Evolutionary conservation across 805 yeast species (phyloP).

Genomic region (Priceomyces fermenticarens): DNA sequence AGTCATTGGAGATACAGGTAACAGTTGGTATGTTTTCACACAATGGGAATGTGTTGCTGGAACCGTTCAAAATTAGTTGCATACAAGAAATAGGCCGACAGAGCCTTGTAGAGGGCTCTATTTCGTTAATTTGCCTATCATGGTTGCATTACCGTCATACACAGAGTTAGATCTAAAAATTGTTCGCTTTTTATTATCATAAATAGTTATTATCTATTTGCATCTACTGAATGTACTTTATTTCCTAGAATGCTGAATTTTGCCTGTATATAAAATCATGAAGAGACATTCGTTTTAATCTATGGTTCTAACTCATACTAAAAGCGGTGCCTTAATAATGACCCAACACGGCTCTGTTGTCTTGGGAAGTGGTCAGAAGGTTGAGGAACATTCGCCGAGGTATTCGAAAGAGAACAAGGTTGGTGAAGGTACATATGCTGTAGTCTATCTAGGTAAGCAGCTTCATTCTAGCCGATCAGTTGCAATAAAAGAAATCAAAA

Average conservation of each 20-base stretch:
- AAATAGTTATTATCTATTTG: neutral
- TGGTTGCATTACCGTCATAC: neutral
- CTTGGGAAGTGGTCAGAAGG: neutral
- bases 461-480: slow-evolving; percentile 52
- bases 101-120: neutral
- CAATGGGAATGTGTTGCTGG: slow-evolving; percentile 72
- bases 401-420: slow-evolving; percentile 72
- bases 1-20: slow-evolving; percentile 71
- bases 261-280: too few relatives aligned
- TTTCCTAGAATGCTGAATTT: neutral
- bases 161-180: neutral
- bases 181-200: neutral
- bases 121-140: neutral
- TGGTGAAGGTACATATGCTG: slow-evolving; percentile 99
- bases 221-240: neutral
- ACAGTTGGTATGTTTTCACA: slow-evolving; percentile 84
- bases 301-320: too few relatives aligned
- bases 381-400: slow-evolving; percentile 10
- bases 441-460: slow-evolving; percentile 82
- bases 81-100: neutral
- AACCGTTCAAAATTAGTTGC: slow-evolving; percentile 7
- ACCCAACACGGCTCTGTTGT: too few relatives aligned
- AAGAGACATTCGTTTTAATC: too few relatives aligned
- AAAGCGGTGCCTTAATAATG: too few relatives aligned
- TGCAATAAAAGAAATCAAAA: slow-evolving; percentile 94